phyloP scores from a whole-genome alignment of 2,329 filamentous ascomycete species.

The Cordyceps cicadae region DNA sequence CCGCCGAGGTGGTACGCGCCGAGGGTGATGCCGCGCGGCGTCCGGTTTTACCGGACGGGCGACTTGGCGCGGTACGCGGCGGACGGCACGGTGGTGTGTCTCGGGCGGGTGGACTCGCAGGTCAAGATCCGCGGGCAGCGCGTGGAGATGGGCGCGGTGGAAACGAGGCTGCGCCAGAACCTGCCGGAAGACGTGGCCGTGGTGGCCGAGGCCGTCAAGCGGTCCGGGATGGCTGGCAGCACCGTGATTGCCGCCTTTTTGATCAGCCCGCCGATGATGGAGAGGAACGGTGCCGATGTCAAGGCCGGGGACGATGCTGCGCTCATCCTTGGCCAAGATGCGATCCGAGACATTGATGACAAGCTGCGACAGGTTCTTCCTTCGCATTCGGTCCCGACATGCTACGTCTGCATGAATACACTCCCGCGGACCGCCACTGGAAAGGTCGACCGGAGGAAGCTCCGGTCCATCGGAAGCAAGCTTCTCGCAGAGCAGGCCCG shows the following conservation, averaged over 20 bases:
- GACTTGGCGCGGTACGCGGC: conserved; percentile 36
- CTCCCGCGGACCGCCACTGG: conserved; percentile 11
- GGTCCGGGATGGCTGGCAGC: neutral
- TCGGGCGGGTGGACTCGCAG: conserved; percentile 50
- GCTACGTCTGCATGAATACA: conserved; percentile 2
- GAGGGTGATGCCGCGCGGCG: neutral
- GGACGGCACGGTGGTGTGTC: conserved; percentile 33
- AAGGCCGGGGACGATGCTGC: neutral
- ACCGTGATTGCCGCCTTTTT: neutral
- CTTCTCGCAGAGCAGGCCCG: neutral
- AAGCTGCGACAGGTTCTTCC: conserved; percentile 1
- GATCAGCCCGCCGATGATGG: neutral
- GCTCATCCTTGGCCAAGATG: neutral
- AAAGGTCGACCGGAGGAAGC: conserved; percentile 4
- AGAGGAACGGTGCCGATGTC: neutral
- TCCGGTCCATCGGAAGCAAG: conserved; percentile 6
- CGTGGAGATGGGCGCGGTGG: conserved; percentile 37
- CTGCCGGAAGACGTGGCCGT: neutral
- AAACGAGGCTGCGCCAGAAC: neutral
- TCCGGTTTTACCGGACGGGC: conserved; percentile 37
- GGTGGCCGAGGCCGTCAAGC: neutral
- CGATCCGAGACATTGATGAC: neutral
- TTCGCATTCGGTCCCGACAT: conserved; percentile 4
- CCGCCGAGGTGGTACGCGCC: neutral
- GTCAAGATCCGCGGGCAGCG: conserved; percentile 52